Conservation (phyloP, 768 basidiomycete genomes). For the Daedalea quercina region DNA sequence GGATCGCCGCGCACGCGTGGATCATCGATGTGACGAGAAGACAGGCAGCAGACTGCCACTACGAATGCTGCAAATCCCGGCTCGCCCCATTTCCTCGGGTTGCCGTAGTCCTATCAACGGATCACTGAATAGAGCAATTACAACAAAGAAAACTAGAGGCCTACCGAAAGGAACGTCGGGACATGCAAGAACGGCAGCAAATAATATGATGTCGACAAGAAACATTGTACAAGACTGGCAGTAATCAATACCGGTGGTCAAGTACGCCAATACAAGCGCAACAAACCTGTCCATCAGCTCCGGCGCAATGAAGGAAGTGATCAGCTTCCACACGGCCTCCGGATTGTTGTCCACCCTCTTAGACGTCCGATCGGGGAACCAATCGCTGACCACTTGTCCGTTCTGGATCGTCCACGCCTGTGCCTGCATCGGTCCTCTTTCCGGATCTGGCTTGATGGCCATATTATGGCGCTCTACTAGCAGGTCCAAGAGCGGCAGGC, state of each 20-base stretch:
- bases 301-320: conserved; percentile 80
- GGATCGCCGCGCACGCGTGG: conserved; percentile 81
- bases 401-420: conserved; percentile 10
- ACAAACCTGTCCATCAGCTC: conserved; percentile 90
- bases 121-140: conserved; percentile 2
- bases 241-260: conserved; percentile 10
- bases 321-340: conserved; percentile 79
- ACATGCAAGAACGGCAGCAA: conserved; percentile 90
- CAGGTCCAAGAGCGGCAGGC: conserved; percentile 80
- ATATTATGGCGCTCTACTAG: conserved; percentile 65
- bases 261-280: conserved; percentile 5
- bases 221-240: conserved; percentile 69
- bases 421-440: conserved; percentile 12
- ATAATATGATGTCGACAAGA: conserved; percentile 89
- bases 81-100: conserved; percentile 92
- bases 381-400: conserved; percentile 31
- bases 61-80: conserved; percentile 93
- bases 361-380: conserved; percentile 82
- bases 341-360: conserved; percentile 77
- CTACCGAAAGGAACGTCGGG: conserved; percentile 76
- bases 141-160: conserved; percentile 9
- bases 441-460: conserved; percentile 29
- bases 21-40: conserved; percentile 90
- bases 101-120: conserved; percentile 71
- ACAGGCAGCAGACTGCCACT: conserved; percentile 86